phyloP scores from a whole-genome alignment of 176 grass and related monocot genomes.

The Carex myosuroides region DNA sequence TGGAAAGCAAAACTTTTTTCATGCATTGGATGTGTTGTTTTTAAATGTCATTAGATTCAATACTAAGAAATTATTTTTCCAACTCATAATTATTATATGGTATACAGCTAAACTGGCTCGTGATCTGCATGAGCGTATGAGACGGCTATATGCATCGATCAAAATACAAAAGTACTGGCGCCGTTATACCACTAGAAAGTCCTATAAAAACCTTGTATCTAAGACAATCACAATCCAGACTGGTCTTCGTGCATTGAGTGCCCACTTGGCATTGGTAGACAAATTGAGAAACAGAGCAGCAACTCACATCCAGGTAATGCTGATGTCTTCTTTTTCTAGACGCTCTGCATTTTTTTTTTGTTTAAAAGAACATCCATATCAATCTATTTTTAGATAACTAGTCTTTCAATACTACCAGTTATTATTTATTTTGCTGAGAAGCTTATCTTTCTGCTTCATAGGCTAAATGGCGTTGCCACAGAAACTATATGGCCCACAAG shows the following conservation, averaged over 20 bases:
- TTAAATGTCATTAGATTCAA: neutral
- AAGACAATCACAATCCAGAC: conserved; percentile 68
- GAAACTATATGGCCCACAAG: conserved; percentile 48
- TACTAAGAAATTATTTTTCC: neutral
- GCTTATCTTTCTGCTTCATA: conserved; percentile 8
- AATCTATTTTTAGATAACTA: neutral
- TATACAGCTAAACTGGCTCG: conserved; percentile 72
- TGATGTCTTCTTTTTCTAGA: conserved; percentile 20
- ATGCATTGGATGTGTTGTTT: neutral
- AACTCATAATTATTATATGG: neutral
- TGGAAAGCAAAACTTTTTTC: neutral
- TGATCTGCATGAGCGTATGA: conserved; percentile 50
- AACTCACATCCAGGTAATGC: conserved; percentile 65
- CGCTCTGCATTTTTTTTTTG: conserved; percentile 6
- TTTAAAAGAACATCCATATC: neutral
- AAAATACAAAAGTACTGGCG: conserved; percentile 79
- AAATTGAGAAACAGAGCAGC: conserved; percentile 76
- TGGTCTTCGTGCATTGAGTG: conserved; percentile 57
- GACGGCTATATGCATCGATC: conserved; percentile 65
- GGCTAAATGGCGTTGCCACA: conserved; percentile 63
- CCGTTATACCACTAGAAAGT: conserved; percentile 64
- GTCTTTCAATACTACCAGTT: neutral
- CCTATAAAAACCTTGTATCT: conserved; percentile 39
- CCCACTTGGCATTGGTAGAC: conserved; percentile 52
- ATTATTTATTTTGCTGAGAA: neutral